These are phyloP conservation scores for Hortaea werneckii DNA, from an alignment of 2,329 filamentous ascomycete species.

Conservation along the genomic window DNA sequence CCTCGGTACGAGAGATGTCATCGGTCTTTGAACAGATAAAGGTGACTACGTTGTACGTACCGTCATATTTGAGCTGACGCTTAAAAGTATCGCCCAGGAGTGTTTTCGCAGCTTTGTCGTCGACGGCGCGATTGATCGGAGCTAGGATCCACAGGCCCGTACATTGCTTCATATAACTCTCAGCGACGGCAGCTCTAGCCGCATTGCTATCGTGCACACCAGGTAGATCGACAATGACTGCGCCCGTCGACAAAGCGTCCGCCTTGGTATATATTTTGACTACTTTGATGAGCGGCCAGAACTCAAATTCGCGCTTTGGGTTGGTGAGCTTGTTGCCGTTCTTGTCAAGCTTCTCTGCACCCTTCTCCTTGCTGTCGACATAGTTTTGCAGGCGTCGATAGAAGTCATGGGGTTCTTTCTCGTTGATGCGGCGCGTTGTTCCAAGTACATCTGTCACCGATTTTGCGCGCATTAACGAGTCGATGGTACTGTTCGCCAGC, in stretches of 20 bases:
- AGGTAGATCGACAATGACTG: constrained; percentile 49
- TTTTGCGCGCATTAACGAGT: constrained; percentile 33
- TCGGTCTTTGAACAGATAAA: constrained; percentile 57
- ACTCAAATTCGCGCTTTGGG: constrained; percentile 26
- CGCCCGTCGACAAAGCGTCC: constrained; percentile 42
- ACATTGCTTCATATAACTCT: constrained; percentile 51
- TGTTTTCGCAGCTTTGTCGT: constrained; percentile 48
- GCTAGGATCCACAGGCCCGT: constrained; percentile 53
- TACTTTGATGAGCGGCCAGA: constrained; percentile 45
- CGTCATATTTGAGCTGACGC: constrained; percentile 50
- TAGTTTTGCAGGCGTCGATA: constrained; percentile 39
- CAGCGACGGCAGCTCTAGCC: constrained; percentile 48
- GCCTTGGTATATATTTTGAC: constrained; percentile 44
- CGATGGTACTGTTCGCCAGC: constrained; percentile 24
- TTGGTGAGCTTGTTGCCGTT: constrained; percentile 25
- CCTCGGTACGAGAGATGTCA: constrained; percentile 43
- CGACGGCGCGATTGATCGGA: constrained; percentile 50
- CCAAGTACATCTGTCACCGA: constrained; percentile 38
- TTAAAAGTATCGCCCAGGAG: constrained; percentile 49
- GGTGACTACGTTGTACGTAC: constrained; percentile 42
- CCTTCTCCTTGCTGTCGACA: constrained; percentile 47
- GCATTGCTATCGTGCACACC: constrained; percentile 51
- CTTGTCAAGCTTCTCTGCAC: constrained; percentile 21
- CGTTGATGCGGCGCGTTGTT: constrained; percentile 31
- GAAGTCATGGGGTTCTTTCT: constrained; percentile 31